A percentile compares a stretch with the other conserved stretches of the same genome.
Conservation (phyloP, 1,284 basidiomycete species). For the Moesziomyces sp. region DNA sequence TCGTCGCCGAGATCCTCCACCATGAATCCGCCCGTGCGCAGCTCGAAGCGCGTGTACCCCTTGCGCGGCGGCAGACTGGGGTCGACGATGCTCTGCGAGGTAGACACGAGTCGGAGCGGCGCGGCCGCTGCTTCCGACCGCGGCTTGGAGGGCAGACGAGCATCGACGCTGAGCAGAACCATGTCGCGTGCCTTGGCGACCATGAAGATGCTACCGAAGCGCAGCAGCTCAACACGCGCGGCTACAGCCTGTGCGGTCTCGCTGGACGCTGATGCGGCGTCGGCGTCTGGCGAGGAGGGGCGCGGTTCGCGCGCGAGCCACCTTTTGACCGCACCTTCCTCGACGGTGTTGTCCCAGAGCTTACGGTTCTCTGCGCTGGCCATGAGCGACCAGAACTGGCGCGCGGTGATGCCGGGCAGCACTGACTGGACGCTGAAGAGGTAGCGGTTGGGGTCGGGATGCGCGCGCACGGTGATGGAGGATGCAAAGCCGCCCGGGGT, state of each 20-base stretch:
- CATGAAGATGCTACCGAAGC: conserved; percentile 62
- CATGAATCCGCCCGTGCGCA: conserved; percentile 59
- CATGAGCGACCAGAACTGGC: conserved; percentile 63
- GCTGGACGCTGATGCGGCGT: background rate
- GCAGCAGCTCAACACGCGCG: conserved; percentile 47
- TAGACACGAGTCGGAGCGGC: conserved; percentile 51
- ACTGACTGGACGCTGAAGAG: conserved; percentile 56
- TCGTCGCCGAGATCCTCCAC: conserved; percentile 58
- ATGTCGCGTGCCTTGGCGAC: conserved; percentile 60
- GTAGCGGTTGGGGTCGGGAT: conserved; percentile 47
- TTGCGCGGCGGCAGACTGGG: conserved; percentile 49
- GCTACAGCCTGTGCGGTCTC: conserved; percentile 26
- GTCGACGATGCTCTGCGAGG: conserved; percentile 45
- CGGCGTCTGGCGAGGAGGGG: background rate
- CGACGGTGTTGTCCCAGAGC: conserved; percentile 56
- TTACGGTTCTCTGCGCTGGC: conserved; percentile 53
- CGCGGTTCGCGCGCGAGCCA: conserved; percentile 38
- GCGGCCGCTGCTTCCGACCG: background rate
- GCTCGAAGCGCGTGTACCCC: conserved; percentile 54
- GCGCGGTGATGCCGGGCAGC: conserved; percentile 47
- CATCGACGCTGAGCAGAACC: conserved; percentile 56
- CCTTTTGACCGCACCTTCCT: conserved; percentile 38
- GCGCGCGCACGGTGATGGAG: conserved; percentile 52
- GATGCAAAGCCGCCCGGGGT: conserved; percentile 29
- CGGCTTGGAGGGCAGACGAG: conserved; percentile 36